Evolutionary conservation across 2,329 filamentous ascomycete species (phyloP).

Genomic region (Ceratocystis cacaofunesta): DNA sequence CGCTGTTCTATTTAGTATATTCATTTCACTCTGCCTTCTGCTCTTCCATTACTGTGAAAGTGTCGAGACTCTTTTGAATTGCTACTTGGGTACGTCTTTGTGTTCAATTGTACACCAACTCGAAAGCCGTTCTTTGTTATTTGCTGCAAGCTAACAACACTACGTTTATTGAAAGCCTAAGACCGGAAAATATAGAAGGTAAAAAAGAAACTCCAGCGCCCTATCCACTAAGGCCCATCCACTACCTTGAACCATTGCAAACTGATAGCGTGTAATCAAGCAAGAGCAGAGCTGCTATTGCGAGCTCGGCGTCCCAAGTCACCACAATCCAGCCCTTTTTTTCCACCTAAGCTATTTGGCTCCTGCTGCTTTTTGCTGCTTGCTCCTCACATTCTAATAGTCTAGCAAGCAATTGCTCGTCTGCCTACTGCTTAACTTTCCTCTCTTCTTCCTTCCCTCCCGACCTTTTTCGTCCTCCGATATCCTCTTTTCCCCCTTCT

Average conservation of each 20-base stretch:
- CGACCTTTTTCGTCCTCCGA: slow-evolving; percentile 9
- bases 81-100: not conserved
- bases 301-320: not conserved
- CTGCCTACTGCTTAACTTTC: not conserved
- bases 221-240: not conserved
- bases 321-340: not conserved
- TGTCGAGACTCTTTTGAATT: not conserved
- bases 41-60: not conserved
- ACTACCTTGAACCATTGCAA: not conserved
- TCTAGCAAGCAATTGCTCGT: not conserved
- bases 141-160: not conserved
- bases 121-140: not conserved
- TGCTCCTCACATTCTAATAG: not conserved
- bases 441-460: not conserved
- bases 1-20: not conserved
- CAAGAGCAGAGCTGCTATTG: not conserved
- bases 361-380: not conserved
- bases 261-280: not conserved
- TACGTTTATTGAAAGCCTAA: not conserved
- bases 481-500: slow-evolving; percentile 8
- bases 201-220: not conserved
- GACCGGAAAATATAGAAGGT: not conserved
- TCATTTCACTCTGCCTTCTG: not conserved
- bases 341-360: not conserved
- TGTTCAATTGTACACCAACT: not conserved